Base-by-base conservation (phyloP, 352 stramenopile genomes). In the Phytophthora sp. region DNA sequence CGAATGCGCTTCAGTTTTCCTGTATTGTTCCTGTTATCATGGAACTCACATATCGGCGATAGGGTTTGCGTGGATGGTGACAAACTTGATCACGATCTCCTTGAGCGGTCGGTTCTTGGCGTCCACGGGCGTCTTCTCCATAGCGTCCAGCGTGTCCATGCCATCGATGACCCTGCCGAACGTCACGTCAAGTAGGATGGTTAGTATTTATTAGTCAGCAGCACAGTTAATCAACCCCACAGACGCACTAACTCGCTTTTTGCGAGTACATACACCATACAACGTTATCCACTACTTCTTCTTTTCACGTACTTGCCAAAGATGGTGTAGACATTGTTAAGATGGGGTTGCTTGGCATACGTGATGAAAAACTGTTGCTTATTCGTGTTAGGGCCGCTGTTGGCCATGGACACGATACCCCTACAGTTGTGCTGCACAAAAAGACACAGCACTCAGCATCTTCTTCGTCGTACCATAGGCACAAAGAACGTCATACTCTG, bases 341-440 rank as follows among this genome's bases (percentile, higher is more conserved):
- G 79, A 68, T 99, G 96, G 42, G 96, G 92, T 65, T 99, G 95
- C 66, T 94, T 94, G 67, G 94, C 91, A 60, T 98, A 99, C 37
- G 96, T 98, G 67, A 99, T 98, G 77, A 99, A 99, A 68, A 99
- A 99, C 76, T 99, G 96, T 55, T 94, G 94, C 60, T 89, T 87
- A 79, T 98, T 98, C 31, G 93, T 97, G 72, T 96, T 92, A 23
- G 92, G 82, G 1, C 89, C 88, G 58, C 82, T 95, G 80, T 97
- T 98, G 45, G 92, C 92, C 89, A 98, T 97, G 18, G 90, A 96
- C 24, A 98, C 86, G 61, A 97, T 93, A 30, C 91, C 91, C 56
- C 91, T 73, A 64, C 77, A 86, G 53, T 97, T 96, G 72, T 97
- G 90, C 79, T 92, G 42, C 13, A 50, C 24, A 59, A 32, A n/a